Conservation (phyloP, 1,284 basidiomycete species). For the Cutaneotrichosporon sp. region DNA sequence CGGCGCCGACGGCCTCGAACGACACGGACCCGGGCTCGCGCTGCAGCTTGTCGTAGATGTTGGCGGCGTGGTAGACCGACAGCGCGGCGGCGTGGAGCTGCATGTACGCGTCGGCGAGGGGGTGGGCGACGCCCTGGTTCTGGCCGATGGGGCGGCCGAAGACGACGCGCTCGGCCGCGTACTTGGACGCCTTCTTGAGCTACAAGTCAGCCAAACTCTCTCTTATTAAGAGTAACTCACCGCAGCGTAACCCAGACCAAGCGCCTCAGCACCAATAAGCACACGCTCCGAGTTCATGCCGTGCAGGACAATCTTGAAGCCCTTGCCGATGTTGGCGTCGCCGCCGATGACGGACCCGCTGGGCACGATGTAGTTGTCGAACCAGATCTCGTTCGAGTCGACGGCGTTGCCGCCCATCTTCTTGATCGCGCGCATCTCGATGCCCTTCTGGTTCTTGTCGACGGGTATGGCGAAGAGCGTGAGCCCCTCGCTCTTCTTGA, state of each 20-base stretch:
- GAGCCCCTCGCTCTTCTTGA: conserved; percentile 22
- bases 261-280: conserved; percentile 54
- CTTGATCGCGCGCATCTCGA: conserved; percentile 17
- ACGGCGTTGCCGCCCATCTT: conserved; percentile 26
- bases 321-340: conserved; percentile 41
- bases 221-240: background rate
- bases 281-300: conserved; percentile 54
- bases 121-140: conserved; percentile 29
- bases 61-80: conserved; percentile 24
- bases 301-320: conserved; percentile 50
- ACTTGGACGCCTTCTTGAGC: conserved; percentile 18
- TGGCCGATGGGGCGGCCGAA: conserved; percentile 25
- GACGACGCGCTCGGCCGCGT: conserved; percentile 23
- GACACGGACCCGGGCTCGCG: conserved; percentile 15
- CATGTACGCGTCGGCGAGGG: conserved; percentile 27
- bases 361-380: conserved; percentile 24
- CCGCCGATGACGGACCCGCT: conserved; percentile 19
- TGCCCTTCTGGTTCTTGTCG: conserved; percentile 20
- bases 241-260: conserved; percentile 42
- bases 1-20: conserved; percentile 18
- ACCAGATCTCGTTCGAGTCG: conserved; percentile 26
- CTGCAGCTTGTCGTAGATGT: conserved; percentile 22
- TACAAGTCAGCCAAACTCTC: background rate
- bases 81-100: conserved; percentile 23
- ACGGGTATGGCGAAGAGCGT: conserved; percentile 22